phyloP scores from a whole-genome alignment of 441 rosid species.

The Euphorbia neoarborescens region DNA sequence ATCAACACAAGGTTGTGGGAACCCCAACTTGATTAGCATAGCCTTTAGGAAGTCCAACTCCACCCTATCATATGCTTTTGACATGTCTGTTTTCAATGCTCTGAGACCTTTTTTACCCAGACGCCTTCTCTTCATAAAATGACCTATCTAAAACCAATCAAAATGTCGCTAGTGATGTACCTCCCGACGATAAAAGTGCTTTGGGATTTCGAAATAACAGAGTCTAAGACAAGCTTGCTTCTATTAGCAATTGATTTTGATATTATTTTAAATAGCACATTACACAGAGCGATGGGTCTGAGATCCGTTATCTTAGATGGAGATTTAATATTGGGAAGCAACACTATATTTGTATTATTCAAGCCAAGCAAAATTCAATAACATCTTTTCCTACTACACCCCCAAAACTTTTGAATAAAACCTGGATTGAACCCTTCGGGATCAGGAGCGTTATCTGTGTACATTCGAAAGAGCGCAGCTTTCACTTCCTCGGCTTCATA shows the following conservation, averaged over 20 bases:
- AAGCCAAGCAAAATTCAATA: neutral
- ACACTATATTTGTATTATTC: neutral
- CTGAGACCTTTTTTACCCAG: neutral
- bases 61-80: neutral
- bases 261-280: neutral
- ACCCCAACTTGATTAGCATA: neutral
- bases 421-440: neutral
- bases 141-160: neutral
- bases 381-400: neutral
- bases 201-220: neutral
- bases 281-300: neutral
- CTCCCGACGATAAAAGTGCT: neutral
- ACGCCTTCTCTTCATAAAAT: neutral
- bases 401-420: neutral
- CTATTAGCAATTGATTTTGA: neutral
- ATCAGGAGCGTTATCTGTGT: neutral
- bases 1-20: neutral
- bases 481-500: neutral
- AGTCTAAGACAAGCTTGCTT: neutral
- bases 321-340: neutral
- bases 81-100: neutral
- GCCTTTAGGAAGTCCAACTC: neutral
- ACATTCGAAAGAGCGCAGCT: neutral
- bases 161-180: neutral
- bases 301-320: neutral